Conservation (phyloP, 768 basidiomycete genomes). For the Agrocybe pediades region DNA sequence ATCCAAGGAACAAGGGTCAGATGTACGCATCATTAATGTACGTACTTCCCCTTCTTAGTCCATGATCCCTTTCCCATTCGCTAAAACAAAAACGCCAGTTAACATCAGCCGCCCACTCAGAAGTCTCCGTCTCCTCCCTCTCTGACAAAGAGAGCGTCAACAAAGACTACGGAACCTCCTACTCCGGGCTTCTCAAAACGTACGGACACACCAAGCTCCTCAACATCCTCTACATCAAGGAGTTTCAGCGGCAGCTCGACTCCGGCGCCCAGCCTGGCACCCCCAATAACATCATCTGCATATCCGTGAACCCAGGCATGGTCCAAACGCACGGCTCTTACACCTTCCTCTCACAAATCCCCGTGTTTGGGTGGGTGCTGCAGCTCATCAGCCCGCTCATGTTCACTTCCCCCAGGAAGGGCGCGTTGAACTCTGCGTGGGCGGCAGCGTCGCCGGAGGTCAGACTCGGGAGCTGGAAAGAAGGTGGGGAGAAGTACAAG, state of each 20-base stretch:
- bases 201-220: constrained; percentile 11
- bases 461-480: too few relatives aligned
- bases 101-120: neutral
- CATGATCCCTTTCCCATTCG: neutral
- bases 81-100: neutral
- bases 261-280: too few relatives aligned
- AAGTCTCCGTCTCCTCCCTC: neutral
- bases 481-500: constrained; percentile 4
- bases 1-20: constrained; percentile 14
- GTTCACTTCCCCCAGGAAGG: too few relatives aligned
- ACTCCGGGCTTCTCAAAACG: neutral
- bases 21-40: constrained; percentile 25
- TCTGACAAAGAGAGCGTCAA: too few relatives aligned
- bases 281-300: neutral
- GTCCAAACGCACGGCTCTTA: constrained; percentile 21
- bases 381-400: neutral
- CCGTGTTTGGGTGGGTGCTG: neutral
- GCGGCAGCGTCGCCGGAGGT: too few relatives aligned
- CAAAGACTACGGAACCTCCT: neutral
- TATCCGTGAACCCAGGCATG: constrained; percentile 16
- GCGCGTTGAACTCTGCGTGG: too few relatives aligned
- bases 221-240: neutral
- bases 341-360: constrained; percentile 1
- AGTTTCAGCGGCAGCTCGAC: neutral
- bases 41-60: neutral